These are phyloP conservation scores for Gossypioides kirkii DNA, from an alignment of 345 rosid genomes.

Conservation along the genomic window DNA sequence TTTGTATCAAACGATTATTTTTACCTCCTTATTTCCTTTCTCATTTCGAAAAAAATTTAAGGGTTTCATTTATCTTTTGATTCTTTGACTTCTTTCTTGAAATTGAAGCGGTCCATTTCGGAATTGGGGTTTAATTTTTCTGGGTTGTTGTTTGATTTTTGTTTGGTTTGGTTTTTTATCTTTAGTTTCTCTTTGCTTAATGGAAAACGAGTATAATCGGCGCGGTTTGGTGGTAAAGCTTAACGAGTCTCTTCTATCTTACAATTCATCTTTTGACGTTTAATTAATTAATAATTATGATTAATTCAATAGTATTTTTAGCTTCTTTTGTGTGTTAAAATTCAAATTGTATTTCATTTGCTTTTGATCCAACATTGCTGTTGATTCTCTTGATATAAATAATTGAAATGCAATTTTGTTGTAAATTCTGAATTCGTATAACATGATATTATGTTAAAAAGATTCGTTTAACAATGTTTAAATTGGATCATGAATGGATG, in stretches of 20 bases:
- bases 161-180: neutral
- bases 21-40: neutral
- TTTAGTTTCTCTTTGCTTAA: neutral
- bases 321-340: neutral
- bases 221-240: neutral
- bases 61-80: constrained; percentile 12
- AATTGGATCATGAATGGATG: constrained; percentile 3
- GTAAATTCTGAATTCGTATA: too few relatives aligned
- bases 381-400: neutral
- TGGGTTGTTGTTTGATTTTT: neutral
- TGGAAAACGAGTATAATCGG: neutral
- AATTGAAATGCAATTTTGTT: neutral
- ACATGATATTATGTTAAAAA: neutral
- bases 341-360: neutral
- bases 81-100: constrained; percentile 9
- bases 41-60: constrained; percentile 6
- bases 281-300: neutral
- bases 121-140: neutral
- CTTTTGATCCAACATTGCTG: neutral
- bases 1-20: constrained; percentile 6
- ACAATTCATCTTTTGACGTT: neutral
- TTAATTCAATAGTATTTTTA: neutral
- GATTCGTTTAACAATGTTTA: neutral
- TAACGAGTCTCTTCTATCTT: neutral
- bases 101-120: neutral